Percentiles rank a stretch among this genome's conserved stretches.
Evolutionary conservation across 75 land plant genomes (phyloP).

Genomic region (Larix kaempferi): DNA sequence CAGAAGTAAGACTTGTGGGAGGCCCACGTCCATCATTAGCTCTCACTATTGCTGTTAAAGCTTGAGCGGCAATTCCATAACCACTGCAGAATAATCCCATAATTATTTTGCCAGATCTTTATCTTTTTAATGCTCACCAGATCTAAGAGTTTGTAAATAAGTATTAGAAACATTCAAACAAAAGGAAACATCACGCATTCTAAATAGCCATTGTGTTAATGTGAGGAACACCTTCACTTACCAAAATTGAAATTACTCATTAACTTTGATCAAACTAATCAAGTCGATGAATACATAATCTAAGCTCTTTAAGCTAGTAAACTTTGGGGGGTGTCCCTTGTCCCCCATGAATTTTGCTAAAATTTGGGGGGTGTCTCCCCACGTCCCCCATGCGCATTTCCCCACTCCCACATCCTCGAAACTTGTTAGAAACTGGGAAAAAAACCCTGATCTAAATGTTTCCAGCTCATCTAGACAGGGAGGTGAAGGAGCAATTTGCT

Average conservation of each 20-base stretch:
- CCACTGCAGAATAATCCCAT: slow-evolving; percentile 58
- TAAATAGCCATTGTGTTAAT: no score
- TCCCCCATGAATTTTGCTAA: no score
- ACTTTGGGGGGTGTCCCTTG: no score
- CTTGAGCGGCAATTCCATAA: slow-evolving; percentile 89
- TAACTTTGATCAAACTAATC: not conserved
- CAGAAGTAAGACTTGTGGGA: slow-evolving; percentile 55
- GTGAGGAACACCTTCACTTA: not conserved
- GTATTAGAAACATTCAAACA: not conserved
- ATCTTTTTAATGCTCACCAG: not conserved
- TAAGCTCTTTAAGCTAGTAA: no score
- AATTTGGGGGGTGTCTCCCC: no score
- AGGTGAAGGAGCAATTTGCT: no score
- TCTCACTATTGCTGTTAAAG: slow-evolving; percentile 74
- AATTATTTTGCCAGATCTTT: not conserved
- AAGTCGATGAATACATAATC: not conserved
- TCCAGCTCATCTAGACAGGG: no score
- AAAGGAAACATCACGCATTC: not conserved
- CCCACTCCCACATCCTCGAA: no score
- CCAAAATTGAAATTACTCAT: not conserved
- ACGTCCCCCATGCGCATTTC: no score
- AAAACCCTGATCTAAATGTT: no score
- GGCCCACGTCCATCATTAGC: slow-evolving; percentile 96
- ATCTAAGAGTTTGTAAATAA: not conserved
- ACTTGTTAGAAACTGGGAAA: no score